These are phyloP conservation scores for Conticribra guillardii DNA, from an alignment of 108 stramenopile species.

Conservation along the genomic window DNA sequence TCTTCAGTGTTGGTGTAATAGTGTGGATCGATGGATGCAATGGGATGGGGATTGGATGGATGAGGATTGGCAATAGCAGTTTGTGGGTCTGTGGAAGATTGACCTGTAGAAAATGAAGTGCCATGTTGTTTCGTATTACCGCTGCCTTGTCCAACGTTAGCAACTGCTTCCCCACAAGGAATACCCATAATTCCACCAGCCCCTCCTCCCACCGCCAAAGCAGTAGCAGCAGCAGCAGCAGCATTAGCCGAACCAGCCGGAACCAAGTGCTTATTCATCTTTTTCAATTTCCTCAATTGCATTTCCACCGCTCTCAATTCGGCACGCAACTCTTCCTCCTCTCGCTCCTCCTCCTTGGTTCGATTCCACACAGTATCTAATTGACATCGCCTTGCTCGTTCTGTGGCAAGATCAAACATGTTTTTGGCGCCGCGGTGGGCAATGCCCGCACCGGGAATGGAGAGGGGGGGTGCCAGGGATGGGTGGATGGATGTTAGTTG, in stretches of 20 bases:
- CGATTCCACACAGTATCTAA: slow-evolving; percentile 79
- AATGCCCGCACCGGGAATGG: slow-evolving; percentile 63
- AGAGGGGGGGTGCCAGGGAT: slow-evolving; percentile 19
- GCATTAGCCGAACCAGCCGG: slow-evolving; percentile 43
- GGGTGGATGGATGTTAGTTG: slow-evolving; percentile 14
- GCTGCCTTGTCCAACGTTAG: too few relatives aligned
- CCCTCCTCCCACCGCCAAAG: slow-evolving; percentile 1
- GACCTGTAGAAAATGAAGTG: too few relatives aligned
- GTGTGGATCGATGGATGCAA: slow-evolving; percentile 1
- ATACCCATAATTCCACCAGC: slow-evolving; percentile 10
- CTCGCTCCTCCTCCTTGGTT: slow-evolving; percentile 83
- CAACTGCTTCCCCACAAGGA: not conserved
- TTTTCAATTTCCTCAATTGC: slow-evolving; percentile 86
- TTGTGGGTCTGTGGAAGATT: too few relatives aligned
- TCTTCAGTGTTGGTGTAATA: not conserved
- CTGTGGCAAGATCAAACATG: slow-evolving; percentile 73
- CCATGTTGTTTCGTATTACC: too few relatives aligned
- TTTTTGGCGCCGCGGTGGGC: slow-evolving; percentile 47
- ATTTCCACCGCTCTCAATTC: slow-evolving; percentile 80
- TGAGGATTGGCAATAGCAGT: too few relatives aligned
- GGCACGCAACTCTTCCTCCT: slow-evolving; percentile 72
- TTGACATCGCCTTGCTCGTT: slow-evolving; percentile 73
- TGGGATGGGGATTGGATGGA: slow-evolving; percentile 46
- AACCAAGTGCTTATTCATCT: slow-evolving; percentile 70
- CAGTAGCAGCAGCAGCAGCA: slow-evolving; percentile 3